These are phyloP conservation scores for Candida easanensis DNA, from an alignment of 805 yeast genomes.

Conservation along the genomic window DNA sequence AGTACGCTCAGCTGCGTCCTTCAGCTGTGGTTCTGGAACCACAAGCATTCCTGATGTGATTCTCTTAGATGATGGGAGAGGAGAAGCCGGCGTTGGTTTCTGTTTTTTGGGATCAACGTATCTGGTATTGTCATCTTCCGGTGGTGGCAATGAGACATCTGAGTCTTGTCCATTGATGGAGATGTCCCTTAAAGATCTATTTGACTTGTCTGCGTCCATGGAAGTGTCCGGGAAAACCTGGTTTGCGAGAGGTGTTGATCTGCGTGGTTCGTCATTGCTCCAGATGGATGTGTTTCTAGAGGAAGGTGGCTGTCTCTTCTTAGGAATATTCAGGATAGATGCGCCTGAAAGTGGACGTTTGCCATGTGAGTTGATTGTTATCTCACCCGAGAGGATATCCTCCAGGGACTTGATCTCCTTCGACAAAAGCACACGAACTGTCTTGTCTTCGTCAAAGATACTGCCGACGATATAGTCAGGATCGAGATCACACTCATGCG, in stretches of 20 bases:
- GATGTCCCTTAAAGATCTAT: constrained; percentile 24
- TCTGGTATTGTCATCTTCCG: constrained; percentile 21
- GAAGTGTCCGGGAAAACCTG: constrained; percentile 34
- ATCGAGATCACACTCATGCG: constrained; percentile 69
- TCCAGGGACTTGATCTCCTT: constrained; percentile 35
- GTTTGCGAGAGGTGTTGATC: constrained; percentile 38
- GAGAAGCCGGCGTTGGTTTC: constrained; percentile 17
- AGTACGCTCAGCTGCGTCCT: constrained; percentile 37
- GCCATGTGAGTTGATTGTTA: constrained; percentile 9
- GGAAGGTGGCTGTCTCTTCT: constrained; percentile 19
- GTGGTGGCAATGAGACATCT: constrained; percentile 31
- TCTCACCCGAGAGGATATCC: constrained; percentile 6
- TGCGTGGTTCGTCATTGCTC: constrained; percentile 26
- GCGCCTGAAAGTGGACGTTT: constrained; percentile 27
- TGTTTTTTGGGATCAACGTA: constrained; percentile 26
- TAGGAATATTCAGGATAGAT: constrained; percentile 26
- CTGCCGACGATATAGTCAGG: constrained; percentile 69
- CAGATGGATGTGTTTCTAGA: constrained; percentile 15
- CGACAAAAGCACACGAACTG: constrained; percentile 44
- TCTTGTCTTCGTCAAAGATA: constrained; percentile 52
- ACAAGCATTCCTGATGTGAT: constrained; percentile 43
- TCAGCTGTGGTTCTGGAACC: constrained; percentile 41
- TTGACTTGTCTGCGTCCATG: constrained; percentile 16
- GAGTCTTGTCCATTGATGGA: constrained; percentile 31
- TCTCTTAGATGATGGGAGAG: constrained; percentile 31